phyloP scores from a whole-genome alignment of 108 stramenopile species.

The Cyclotella atomus region DNA sequence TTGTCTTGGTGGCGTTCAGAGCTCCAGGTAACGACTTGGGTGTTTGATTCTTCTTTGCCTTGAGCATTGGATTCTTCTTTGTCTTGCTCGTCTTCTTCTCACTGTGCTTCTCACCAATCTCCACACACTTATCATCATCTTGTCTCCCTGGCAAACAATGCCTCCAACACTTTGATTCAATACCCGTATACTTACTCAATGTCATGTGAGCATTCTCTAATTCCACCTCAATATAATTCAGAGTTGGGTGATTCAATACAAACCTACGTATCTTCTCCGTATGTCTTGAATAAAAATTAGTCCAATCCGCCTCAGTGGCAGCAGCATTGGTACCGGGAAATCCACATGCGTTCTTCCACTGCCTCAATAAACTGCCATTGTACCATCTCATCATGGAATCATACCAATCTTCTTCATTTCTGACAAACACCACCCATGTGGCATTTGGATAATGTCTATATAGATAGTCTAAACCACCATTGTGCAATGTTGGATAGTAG shows the following conservation, averaged over 20 bases:
- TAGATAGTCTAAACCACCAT: conserved; percentile 4
- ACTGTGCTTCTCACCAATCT: conserved; percentile 1
- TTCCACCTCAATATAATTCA: conserved; percentile 9
- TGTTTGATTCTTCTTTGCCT: too few relatives aligned
- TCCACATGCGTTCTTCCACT: not conserved
- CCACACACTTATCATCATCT: conserved; percentile 8
- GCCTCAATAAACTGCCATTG: not conserved
- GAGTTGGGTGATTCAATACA: not conserved
- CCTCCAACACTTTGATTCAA: conserved; percentile 14
- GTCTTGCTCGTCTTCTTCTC: not conserved
- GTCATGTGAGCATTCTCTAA: not conserved
- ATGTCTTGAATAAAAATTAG: not conserved
- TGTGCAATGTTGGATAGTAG: conserved; percentile 6
- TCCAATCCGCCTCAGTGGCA: not conserved
- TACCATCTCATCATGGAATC: not conserved
- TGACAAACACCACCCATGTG: not conserved
- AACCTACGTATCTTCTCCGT: conserved; percentile 2
- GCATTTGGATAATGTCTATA: conserved; percentile 6
- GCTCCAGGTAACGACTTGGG: too few relatives aligned
- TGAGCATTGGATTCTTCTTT: too few relatives aligned
- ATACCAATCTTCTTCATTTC: not conserved
- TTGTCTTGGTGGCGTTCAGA: not conserved
- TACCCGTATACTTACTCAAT: not conserved
- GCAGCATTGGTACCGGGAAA: not conserved
- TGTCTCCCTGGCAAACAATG: conserved; percentile 7